Base-by-base conservation (phyloP, 495 filamentous ascomycete genomes). In the Lichenothelia convexa region DNA sequence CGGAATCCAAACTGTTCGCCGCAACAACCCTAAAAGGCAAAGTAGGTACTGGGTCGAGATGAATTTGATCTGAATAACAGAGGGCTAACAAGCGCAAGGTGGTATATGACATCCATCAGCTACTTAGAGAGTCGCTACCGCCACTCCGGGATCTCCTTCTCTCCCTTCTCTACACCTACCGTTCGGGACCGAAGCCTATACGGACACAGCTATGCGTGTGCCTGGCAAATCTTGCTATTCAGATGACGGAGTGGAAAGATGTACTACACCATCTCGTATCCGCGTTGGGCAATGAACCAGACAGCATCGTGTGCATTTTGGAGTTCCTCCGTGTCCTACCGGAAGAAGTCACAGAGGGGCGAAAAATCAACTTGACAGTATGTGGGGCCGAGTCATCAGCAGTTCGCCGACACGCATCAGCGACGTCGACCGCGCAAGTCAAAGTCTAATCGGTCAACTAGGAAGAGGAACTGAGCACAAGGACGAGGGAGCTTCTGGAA, bases 331-430 rank as follows among this genome's bases (percentile, higher is more conserved):
- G 75, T 51, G 85, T 99, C 48, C 71, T 99, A 32, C 89, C 89
- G 15, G 89, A 99, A 65, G 89, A 99, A 69, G 91, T 99, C 55
- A 95, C 82, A 34, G 89, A 95, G 65, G 89, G 91, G 58, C 81
- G 89, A 58, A 95, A 93, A 64, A 92, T 95, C 69, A 91, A 81
- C 67, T 68, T 99, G 59, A 83, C 80, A 66, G 86, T 93, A 86
- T 63, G 84, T 85, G 63, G 59, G 69, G 67, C 63, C 67, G 66
- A 69, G 50, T 55, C 50, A 50, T 32, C 60, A 60, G 52, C 58
- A 56, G 53, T 54, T 55, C 59, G 40, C 47, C 47, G 62, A 50
- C 62, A 55, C 50, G 40, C 55, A 46, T 53, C 45, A 56, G 49
- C 47, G 47, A 45, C 54, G 51, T 49, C 49, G 51, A 57, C 52